Evolutionary conservation across 352 stramenopile genomes (phyloP).

Genomic region (Pythium periplocum): DNA sequence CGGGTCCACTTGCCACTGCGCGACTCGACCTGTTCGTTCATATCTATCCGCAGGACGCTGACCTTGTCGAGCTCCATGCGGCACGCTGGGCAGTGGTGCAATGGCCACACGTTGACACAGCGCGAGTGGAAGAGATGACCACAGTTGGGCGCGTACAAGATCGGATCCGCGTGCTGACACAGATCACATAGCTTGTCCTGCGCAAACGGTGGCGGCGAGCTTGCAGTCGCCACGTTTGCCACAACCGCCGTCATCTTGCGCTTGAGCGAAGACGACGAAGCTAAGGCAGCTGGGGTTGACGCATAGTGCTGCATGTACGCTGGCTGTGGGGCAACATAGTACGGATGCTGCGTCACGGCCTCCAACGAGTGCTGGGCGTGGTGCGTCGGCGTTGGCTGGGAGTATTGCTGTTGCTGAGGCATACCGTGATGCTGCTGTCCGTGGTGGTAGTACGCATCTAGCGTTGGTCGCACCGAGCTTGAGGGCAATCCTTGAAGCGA

Average conservation of each 20-base stretch:
- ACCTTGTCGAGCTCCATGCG: slow-evolving; percentile 46
- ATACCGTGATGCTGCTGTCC: no score
- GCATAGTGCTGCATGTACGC: slow-evolving; percentile 23
- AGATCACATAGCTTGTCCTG: slow-evolving; percentile 60
- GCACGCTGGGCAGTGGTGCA: slow-evolving; percentile 61
- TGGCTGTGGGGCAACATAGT: slow-evolving; percentile 15
- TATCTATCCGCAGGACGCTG: slow-evolving; percentile 63
- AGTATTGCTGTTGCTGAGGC: no score
- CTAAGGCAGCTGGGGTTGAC: slow-evolving; percentile 20
- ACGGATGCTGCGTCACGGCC: slow-evolving; percentile 16
- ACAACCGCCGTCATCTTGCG: slow-evolving; percentile 23
- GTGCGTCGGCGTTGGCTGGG: slow-evolving; percentile 5
- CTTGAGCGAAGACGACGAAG: slow-evolving; percentile 31
- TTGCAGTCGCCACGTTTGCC: slow-evolving; percentile 3
- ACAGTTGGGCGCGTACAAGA: slow-evolving; percentile 65
- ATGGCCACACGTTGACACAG: slow-evolving; percentile 75
- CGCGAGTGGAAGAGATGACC: slow-evolving; percentile 84
- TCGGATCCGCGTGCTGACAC: slow-evolving; percentile 74
- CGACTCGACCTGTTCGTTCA: slow-evolving; percentile 61
- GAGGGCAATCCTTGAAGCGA: background rate
- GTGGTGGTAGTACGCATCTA: slow-evolving; percentile 22
- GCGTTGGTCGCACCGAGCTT: slow-evolving; percentile 14
- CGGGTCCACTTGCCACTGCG: slow-evolving; percentile 84
- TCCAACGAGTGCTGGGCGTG: slow-evolving; percentile 11
- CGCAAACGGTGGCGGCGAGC: slow-evolving; percentile 9